Base-by-base conservation (phyloP, 1,139 yeast species). In the Lodderomyces metapsilosis region DNA sequence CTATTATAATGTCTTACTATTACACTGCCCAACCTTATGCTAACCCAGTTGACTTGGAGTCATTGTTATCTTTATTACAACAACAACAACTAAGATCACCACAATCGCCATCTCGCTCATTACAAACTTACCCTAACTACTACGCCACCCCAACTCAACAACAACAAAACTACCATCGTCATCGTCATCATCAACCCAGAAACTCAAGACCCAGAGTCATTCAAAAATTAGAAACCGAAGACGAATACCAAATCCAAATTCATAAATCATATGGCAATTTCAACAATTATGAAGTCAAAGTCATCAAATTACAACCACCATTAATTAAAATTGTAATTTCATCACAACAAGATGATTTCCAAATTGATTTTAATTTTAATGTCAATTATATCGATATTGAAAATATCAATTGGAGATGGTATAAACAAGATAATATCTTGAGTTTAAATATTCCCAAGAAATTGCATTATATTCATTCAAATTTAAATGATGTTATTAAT, bases 361-460 rank as follows among this genome's bases (percentile, higher is more conserved):
- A 56, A 40, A 62, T 62, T 42, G 54, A 57, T 2, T 62, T 62
- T 45, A 67, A 65, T 41, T 67, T 71, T 46, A 58, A 60, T 43
- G 50, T 62, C 23, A 52, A 61, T 13, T 68, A 63, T 39, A 61
- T 71, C 31, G 71, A 67, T 32, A 52, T 68, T 23, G 42, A 54
- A 3, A 53, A 60, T 12, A 67, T 70, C 38, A 63, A 66, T 51
- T 69, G 74, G 69, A 66, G 66, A 48, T 61, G 62, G 54, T 59
- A 53, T 43, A 53, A 54, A 42, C 46, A 56, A 15, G 60, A 62
- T 23, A 67, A 66, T 39, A 60, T 64, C 8, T 65, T 71, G 54
- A 65, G 68, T n/a, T 62, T 71, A 49, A 66, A 58, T 40, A 61
- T 71, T 27, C 76, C 76, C 11, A 71, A 71, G 56, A 56, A 54